Evolutionary conservation across 495 filamentous ascomycete genomes (phyloP).

Genomic region (Aspergillus cristatus): DNA sequence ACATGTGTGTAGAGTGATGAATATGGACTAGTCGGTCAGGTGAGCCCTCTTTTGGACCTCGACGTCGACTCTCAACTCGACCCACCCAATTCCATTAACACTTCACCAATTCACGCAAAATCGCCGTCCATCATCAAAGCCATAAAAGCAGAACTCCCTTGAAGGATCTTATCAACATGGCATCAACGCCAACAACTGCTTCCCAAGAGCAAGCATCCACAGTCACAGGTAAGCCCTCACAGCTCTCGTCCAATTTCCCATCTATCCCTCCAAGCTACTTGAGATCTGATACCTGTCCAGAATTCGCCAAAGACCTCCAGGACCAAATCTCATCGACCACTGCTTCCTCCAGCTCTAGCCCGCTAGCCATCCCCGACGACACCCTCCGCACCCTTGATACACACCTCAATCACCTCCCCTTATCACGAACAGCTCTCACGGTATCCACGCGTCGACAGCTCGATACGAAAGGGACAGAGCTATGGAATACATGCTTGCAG

Average conservation of each 20-base stretch:
- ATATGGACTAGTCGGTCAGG: slow-evolving; percentile 9
- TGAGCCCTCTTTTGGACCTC: slow-evolving; percentile 1
- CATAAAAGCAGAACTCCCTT: too few species aligned
- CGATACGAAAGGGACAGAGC: slow-evolving; percentile 23
- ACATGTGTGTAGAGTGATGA: too few species aligned
- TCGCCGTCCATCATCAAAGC: too few species aligned
- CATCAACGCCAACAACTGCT: background rate
- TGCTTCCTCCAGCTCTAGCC: background rate
- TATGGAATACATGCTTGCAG: slow-evolving; percentile 25
- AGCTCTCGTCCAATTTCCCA: background rate
- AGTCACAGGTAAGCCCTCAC: background rate
- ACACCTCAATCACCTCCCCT: slow-evolving; percentile 3
- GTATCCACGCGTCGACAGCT: slow-evolving; percentile 14
- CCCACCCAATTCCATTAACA: background rate
- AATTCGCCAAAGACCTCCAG: slow-evolving; percentile 15
- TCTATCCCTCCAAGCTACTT: too few species aligned
- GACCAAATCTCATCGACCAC: slow-evolving; percentile 5
- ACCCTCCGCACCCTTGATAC: slow-evolving; percentile 5
- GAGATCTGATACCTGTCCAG: background rate
- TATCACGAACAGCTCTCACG: slow-evolving; percentile 1
- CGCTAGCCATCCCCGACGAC: background rate
- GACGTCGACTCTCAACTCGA: background rate
- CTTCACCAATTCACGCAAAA: background rate
- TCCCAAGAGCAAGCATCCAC: background rate
- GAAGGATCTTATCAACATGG: background rate